Evolutionary conservation across 2,329 filamentous ascomycete species (phyloP), one percentile per base, ranked within the genome.

Genomic region (Daldinia eschscholtzii): DNA sequence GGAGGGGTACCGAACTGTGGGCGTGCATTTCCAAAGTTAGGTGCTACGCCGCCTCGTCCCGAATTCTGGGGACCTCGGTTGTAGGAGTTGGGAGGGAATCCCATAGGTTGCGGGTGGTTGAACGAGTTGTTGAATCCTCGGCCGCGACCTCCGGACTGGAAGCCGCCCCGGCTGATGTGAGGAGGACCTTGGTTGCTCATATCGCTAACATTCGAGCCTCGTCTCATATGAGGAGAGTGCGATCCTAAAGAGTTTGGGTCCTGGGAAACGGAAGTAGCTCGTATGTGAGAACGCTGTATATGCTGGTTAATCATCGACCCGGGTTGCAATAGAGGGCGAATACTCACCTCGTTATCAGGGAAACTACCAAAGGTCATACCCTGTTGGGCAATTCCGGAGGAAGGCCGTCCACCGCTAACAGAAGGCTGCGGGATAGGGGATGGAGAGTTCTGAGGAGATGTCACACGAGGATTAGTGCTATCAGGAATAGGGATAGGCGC

Each of bases 391-490:
- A 91, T 87, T 71, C 88, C 88, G 37, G 93, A 91, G 50, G 94
- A 93, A 74, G 94, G 94, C 76, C 93, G 93, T 74, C 94, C 93
- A 77, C 94, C 96, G 76, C 91, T 92, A 37, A 91, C 90, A 61
- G 91, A 89, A 58, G 94, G 93, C 80, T 95, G 93, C 35, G 96
- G 95, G 75, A 98, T 98, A 4, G 96, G 96, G 46, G 93, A 95
- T 3, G 96, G 96, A 52, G 95, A 98, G 74, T 92, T 91, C 56
- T 92, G 90, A 5, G 96, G 96, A 52, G 94, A 97, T 55, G 90
- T 90, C 58, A 95, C 88, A 75, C 92, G 89, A 70, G 92, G 91
- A 77, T 92, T 90, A 84, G 86, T 76, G 26, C 46, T 52, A 80
- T 86, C 80, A 77, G 89, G 89, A 81, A 88, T 93, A 80, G 83